Percentiles rank a stretch among this genome's conserved stretches.
These are phyloP conservation scores for Naegleria gruberi DNA, from an alignment of 208 protist species.

Conservation along the genomic window DNA sequence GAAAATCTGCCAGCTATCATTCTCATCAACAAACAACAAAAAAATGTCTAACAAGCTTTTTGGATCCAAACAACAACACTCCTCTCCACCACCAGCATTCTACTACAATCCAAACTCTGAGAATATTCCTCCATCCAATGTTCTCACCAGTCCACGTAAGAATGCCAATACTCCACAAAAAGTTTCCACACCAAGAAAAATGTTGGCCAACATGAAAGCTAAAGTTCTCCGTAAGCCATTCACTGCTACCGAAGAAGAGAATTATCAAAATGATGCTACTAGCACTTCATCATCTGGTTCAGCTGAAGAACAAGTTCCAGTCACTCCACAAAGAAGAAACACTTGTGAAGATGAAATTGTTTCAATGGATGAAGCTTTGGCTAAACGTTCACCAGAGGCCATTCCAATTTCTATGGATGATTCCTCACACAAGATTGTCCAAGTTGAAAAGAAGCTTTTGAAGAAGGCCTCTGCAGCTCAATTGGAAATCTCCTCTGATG, in stretches of 20 bases:
- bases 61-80: background rate
- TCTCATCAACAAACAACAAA: background rate
- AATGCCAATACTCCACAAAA: background rate
- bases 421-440: background rate
- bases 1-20: background rate
- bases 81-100: background rate
- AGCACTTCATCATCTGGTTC: background rate
- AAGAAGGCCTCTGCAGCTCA: background rate
- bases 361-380: background rate
- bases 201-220: background rate
- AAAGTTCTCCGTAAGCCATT: background rate
- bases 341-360: background rate
- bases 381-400: background rate
- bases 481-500: background rate
- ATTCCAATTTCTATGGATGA: background rate
- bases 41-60: background rate
- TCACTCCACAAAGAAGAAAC: background rate
- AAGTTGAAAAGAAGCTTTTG: background rate
- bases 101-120: background rate
- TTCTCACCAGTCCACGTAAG: background rate
- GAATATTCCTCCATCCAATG: background rate
- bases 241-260: too few species aligned
- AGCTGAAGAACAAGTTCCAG: background rate
- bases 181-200: background rate
- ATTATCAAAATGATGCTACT: background rate